Evolutionary conservation across 1,284 basidiomycete genomes (phyloP).

Genomic region (Fomitopsis pinicola): DNA sequence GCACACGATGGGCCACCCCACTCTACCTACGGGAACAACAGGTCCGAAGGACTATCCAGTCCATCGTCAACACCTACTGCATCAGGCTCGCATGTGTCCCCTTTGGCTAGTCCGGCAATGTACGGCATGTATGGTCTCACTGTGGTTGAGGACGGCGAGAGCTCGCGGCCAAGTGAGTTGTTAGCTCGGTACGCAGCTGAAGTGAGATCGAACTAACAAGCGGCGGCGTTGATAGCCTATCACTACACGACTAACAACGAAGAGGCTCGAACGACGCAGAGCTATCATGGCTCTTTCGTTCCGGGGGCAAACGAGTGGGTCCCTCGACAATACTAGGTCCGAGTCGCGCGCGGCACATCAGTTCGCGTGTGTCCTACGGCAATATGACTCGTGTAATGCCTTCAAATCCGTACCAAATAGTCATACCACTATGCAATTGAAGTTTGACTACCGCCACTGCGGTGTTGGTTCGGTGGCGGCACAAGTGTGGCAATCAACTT

Average conservation of each 20-base stretch:
- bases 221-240: not conserved
- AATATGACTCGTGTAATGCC: no score
- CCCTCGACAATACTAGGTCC: not conserved
- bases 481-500: no score
- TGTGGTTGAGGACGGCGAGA: not conserved
- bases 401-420: no score
- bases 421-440: not conserved
- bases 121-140: not conserved
- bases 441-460: no score
- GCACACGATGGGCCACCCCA: conserved; percentile 11
- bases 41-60: not conserved
- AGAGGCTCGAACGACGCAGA: not conserved
- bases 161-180: not conserved
- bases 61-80: not conserved
- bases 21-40: not conserved
- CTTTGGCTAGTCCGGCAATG: not conserved
- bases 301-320: not conserved
- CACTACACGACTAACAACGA: not conserved
- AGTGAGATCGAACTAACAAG: not conserved
- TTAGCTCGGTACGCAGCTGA: no score
- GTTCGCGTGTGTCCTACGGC: no score
- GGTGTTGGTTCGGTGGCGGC: no score
- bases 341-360: no score
- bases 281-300: not conserved
- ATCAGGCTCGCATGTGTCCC: not conserved